Conservation (phyloP, 1,284 basidiomycete species). For the Phlebopus sp. region DNA sequence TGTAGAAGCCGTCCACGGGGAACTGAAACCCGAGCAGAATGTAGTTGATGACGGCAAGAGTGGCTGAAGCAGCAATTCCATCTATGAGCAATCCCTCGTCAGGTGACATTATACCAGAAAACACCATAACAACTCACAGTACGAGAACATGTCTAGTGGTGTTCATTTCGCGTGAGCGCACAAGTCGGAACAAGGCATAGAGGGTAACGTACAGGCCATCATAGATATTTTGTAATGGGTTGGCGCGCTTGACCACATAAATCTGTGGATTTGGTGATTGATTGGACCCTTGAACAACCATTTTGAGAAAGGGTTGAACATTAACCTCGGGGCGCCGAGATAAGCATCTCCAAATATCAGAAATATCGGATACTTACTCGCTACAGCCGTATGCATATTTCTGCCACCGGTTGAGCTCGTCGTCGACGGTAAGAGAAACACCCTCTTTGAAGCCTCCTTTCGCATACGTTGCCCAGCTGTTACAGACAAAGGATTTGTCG, state of each 20-base stretch:
- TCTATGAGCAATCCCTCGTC: constrained; percentile 38
- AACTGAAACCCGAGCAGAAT: constrained; percentile 67
- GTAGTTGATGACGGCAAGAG: constrained; percentile 70
- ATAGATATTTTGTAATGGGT: constrained; percentile 82
- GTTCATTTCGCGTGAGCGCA: constrained; percentile 13
- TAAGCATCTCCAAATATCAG: constrained; percentile 14
- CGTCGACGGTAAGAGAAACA: constrained; percentile 79
- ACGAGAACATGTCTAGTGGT: constrained; percentile 77
- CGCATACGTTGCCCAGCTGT: constrained; percentile 78
- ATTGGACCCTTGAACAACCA: constrained; percentile 78
- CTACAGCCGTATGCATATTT: constrained; percentile 75
- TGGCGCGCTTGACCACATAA: constrained; percentile 75
- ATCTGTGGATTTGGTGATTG: constrained; percentile 72
- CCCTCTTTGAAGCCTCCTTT: constrained; percentile 84
- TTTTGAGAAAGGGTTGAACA: constrained; percentile 71
- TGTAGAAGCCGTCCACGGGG: constrained; percentile 65
- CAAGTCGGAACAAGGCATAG: background rate
- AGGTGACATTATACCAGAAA: background rate
- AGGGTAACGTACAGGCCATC: constrained; percentile 63
- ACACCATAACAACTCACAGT: constrained; percentile 45
- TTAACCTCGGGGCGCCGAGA: constrained; percentile 59
- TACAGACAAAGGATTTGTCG: background rate
- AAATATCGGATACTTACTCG: constrained; percentile 8
- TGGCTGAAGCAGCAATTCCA: constrained; percentile 68
- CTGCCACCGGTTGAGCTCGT: constrained; percentile 83